These are phyloP conservation scores for Boletus edulis DNA, from an alignment of 768 basidiomycete genomes.

Conservation along the genomic window DNA sequence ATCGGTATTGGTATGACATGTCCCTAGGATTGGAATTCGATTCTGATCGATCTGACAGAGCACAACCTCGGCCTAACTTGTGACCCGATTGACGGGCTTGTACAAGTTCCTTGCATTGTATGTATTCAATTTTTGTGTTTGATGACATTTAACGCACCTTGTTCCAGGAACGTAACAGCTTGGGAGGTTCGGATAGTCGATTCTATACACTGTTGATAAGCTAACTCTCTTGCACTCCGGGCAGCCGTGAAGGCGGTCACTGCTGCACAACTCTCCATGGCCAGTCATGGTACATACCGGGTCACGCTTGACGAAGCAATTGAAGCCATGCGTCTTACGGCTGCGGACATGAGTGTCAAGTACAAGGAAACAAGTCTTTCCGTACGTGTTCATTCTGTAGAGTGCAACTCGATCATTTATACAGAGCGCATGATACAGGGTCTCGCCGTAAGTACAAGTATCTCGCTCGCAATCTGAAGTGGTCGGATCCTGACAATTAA, in stretches of 20 bases:
- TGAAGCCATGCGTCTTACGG: slow-evolving; percentile 91
- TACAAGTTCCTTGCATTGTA: slow-evolving; percentile 95
- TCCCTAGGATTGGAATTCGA: background rate
- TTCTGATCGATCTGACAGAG: slow-evolving; percentile 41
- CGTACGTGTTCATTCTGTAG: slow-evolving; percentile 40
- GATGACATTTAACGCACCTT: slow-evolving; percentile 1
- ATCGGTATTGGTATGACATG: slow-evolving; percentile 74
- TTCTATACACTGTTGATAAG: background rate
- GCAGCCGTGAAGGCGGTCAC: slow-evolving; percentile 90
- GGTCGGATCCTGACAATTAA: slow-evolving; percentile 8
- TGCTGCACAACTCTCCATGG: slow-evolving; percentile 93
- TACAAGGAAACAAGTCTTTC: slow-evolving; percentile 96
- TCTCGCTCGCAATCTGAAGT: background rate
- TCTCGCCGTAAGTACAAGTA: slow-evolving; percentile 47
- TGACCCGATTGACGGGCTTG: slow-evolving; percentile 90
- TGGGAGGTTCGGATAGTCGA: slow-evolving; percentile 57
- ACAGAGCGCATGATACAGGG: slow-evolving; percentile 36
- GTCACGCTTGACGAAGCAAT: slow-evolving; percentile 94
- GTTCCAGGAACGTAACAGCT: slow-evolving; percentile 73
- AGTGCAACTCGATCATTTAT: background rate
- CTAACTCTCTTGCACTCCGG: slow-evolving; percentile 7
- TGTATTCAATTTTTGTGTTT: slow-evolving; percentile 5
- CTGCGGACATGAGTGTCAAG: slow-evolving; percentile 91
- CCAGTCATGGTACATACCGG: slow-evolving; percentile 82
- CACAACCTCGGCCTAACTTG: slow-evolving; percentile 90